These are phyloP conservation scores for Colletotrichum navitas DNA, from an alignment of 2,329 filamentous ascomycete genomes.

Conservation along the genomic window DNA sequence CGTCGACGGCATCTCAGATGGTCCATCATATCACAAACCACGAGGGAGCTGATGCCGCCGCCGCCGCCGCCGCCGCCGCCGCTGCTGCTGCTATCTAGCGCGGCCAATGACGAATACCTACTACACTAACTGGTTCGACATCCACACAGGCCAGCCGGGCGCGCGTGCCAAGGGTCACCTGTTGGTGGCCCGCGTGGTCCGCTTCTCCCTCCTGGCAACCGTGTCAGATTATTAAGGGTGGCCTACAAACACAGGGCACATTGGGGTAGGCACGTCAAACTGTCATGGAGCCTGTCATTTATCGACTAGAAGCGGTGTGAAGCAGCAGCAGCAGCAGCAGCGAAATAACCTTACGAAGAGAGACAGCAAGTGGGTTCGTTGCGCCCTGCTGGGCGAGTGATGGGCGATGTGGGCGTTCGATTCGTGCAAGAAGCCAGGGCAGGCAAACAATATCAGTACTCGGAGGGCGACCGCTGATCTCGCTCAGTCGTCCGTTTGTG, in stretches of 20 bases:
- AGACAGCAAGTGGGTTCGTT: constrained; percentile 16
- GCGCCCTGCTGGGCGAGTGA: constrained; percentile 21
- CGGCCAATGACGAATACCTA: constrained; percentile 3
- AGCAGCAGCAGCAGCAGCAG: constrained; percentile 4
- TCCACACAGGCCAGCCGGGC: constrained; percentile 16
- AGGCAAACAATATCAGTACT: neutral
- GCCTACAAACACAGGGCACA: constrained; percentile 14
- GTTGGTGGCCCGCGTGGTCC: constrained; percentile 25
- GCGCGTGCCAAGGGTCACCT: constrained; percentile 25
- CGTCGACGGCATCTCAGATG: constrained; percentile 29
- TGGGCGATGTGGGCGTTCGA: constrained; percentile 9
- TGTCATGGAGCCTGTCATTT: constrained; percentile 28
- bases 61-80: constrained; percentile 5
- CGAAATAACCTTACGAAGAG: constrained; percentile 31
- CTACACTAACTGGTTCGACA: neutral
- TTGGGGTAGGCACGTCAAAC: constrained; percentile 26
- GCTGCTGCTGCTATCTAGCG: constrained; percentile 14
- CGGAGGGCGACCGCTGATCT: constrained; percentile 6
- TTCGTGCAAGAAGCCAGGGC: neutral
- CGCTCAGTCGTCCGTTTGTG: neutral
- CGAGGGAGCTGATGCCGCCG: constrained; percentile 20
- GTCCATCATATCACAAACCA: constrained; percentile 17
- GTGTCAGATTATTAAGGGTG: constrained; percentile 33
- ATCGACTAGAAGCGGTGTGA: constrained; percentile 35
- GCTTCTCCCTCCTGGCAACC: constrained; percentile 21